These are phyloP conservation scores for Myxozyma neotropica DNA, from an alignment of 805 yeast species.

Conservation along the genomic window DNA sequence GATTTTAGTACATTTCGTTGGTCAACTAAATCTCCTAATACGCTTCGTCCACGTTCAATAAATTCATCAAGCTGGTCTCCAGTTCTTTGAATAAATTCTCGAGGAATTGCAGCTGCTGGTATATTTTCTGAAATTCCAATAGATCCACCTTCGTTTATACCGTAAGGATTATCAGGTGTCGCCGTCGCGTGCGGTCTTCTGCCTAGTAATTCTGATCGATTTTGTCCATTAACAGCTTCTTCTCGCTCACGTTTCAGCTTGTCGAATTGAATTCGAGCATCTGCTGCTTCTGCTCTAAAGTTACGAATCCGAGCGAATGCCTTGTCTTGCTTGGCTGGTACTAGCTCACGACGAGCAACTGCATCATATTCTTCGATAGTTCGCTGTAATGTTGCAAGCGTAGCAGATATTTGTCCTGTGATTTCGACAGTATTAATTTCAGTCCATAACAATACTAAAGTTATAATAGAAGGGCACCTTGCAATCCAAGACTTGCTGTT, in stretches of 20 bases:
- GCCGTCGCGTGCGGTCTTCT: conserved; percentile 41
- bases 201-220: conserved; percentile 59
- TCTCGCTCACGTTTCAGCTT: conserved; percentile 61
- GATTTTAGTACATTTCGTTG: conserved; percentile 73
- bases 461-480: conserved; percentile 48
- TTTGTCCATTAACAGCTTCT: conserved; percentile 50
- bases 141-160: not conserved
- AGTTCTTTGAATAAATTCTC: conserved; percentile 59
- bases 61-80: conserved; percentile 85
- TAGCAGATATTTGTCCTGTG: conserved; percentile 75
- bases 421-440: conserved; percentile 37
- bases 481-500: conserved; percentile 72
- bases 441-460: not conserved
- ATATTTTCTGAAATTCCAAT: conserved; percentile 10
- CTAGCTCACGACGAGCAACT: conserved; percentile 60
- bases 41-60: conserved; percentile 82
- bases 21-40: conserved; percentile 81
- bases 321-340: conserved; percentile 57
- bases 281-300: conserved; percentile 51
- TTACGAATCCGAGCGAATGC: conserved; percentile 62
- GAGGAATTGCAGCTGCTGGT: conserved; percentile 50
- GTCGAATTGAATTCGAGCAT: conserved; percentile 55
- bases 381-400: conserved; percentile 71
- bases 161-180: conserved; percentile 43
- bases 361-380: conserved; percentile 71